Percentiles rank a stretch among this genome's conserved stretches.
These are phyloP conservation scores for Macaranga tanarius DNA, from an alignment of 441 rosid species.

Conservation along the genomic window DNA sequence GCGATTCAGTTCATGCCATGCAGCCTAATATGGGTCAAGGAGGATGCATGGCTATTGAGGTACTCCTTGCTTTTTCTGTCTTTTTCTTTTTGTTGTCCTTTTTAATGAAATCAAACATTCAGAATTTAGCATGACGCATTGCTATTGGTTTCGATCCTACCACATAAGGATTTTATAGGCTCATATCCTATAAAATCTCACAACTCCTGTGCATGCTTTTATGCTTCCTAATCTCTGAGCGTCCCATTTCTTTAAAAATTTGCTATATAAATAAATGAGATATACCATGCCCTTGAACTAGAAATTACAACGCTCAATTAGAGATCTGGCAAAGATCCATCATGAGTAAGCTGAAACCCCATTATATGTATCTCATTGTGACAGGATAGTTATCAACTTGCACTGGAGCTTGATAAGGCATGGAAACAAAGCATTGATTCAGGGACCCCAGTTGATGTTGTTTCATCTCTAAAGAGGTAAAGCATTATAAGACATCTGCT, in stretches of 20 bases:
- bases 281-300: neutral
- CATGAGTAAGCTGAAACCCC: neutral
- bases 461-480: conserved; percentile 75
- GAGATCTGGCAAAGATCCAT: neutral
- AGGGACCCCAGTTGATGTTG: conserved; percentile 51
- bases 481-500: neutral
- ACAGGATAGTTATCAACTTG: conserved; percentile 89
- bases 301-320: neutral
- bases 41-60: conserved; percentile 98
- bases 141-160: neutral
- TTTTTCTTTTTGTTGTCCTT: neutral
- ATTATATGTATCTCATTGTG: conserved; percentile 5
- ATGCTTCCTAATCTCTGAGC: conserved; percentile 2
- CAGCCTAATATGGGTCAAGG: conserved; percentile 97
- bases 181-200: neutral
- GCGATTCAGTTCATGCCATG: conserved; percentile 96
- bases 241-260: neutral
- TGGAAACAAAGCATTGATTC: conserved; percentile 59
- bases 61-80: conserved; percentile 26
- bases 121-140: neutral
- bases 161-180: neutral
- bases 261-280: neutral
- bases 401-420: conserved; percentile 77
- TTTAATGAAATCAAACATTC: neutral
- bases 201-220: neutral